A percentile compares a stretch with the other conserved stretches of the same genome.
phyloP scores from a whole-genome alignment of 139 green algal species.

The Micromonas commoda region DNA sequence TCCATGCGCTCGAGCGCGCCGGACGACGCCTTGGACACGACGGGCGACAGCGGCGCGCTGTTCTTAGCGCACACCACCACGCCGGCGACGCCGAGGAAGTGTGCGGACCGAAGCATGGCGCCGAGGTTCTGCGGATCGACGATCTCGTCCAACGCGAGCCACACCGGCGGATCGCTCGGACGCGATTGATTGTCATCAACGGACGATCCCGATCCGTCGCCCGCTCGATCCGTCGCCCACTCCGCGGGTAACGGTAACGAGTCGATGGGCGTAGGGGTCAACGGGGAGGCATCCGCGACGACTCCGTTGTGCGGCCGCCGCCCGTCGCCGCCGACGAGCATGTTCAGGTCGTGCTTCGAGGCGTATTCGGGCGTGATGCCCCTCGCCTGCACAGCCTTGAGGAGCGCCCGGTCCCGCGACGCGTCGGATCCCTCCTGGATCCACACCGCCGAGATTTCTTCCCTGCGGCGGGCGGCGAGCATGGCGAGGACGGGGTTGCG shows the following conservation, averaged over 20 bases:
- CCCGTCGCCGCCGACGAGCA: background rate
- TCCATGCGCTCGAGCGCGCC: slow-evolving; percentile 15
- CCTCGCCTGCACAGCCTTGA: background rate
- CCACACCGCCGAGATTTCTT: background rate
- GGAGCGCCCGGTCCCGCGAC: background rate
- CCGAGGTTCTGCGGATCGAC: slow-evolving; percentile 23
- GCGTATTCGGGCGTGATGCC: background rate
- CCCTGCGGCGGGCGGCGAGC: background rate
- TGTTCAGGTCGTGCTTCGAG: slow-evolving; percentile 27
- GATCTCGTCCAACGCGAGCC: slow-evolving; percentile 31
- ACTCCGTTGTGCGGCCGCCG: slow-evolving; percentile 17
- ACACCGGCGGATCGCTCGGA: background rate
- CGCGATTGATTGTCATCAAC: background rate
- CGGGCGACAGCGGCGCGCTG: background rate
- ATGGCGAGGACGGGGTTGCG: background rate
- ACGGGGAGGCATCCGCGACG: background rate
- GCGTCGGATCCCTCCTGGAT: slow-evolving; percentile 4
- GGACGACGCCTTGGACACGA: slow-evolving; percentile 7
- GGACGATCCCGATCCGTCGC: background rate
- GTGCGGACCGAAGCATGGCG: slow-evolving; percentile 17
- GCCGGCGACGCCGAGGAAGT: slow-evolving; percentile 19
- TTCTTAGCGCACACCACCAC: slow-evolving; percentile 25
- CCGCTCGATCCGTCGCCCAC: too few relatives aligned
- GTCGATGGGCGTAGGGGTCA: background rate
- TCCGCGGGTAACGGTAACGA: background rate